Evolutionary conservation across 225 moss, liverwort and hornwort species (phyloP).

Genomic region (Thuidium tamariscinum): DNA sequence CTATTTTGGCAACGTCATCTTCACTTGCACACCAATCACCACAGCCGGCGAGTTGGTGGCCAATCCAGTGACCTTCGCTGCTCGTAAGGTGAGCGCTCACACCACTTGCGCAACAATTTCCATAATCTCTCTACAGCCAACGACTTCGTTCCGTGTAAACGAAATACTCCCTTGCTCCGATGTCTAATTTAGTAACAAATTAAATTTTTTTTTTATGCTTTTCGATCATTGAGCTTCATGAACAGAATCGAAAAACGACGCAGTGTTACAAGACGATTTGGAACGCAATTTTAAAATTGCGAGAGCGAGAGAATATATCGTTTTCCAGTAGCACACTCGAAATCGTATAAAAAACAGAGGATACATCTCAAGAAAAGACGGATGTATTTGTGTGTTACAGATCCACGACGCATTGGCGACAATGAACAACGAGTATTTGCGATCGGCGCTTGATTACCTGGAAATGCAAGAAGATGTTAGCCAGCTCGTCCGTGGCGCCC

Average conservation of each 20-base stretch:
- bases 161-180: too few relatives aligned
- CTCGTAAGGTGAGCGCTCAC: conserved; percentile 25
- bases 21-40: conserved; percentile 77
- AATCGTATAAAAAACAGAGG: background rate
- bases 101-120: background rate
- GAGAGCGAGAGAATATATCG: background rate
- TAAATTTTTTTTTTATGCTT: background rate
- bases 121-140: background rate
- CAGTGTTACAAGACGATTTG: background rate
- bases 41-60: conserved; percentile 50
- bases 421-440: conserved; percentile 76
- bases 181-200: background rate
- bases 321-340: background rate
- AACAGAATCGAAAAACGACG: background rate
- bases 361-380: background rate
- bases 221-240: background rate
- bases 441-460: conserved; percentile 81
- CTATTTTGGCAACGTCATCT: conserved; percentile 96
- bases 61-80: conserved; percentile 52
- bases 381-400: background rate
- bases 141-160: background rate
- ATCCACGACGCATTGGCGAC: conserved; percentile 57
- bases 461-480: conserved; percentile 60
- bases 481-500: conserved; percentile 55
- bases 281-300: background rate